Conservation (phyloP, 2,329 filamentous ascomycete species). For the Tolypocladium amazonense region DNA sequence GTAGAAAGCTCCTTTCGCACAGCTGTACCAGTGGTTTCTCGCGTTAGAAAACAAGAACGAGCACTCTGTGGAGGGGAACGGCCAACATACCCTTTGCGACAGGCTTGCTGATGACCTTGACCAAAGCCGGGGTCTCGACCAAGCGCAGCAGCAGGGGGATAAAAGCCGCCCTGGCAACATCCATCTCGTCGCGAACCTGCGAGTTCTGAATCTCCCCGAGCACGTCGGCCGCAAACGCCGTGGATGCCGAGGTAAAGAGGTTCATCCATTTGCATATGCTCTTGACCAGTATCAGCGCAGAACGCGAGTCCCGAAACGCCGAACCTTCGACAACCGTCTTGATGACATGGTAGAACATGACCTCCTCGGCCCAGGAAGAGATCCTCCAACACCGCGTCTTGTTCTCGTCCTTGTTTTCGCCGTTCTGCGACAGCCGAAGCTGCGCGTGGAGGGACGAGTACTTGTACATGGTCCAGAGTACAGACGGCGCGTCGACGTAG, state of each 20-base stretch:
- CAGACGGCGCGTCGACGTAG: slow-evolving; percentile 41
- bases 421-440: not conserved
- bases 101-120: slow-evolving; percentile 41
- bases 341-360: slow-evolving; percentile 85
- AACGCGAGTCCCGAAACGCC: slow-evolving; percentile 32
- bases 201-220: slow-evolving; percentile 33
- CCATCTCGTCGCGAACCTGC: slow-evolving; percentile 45
- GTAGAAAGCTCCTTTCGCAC: slow-evolving; percentile 38
- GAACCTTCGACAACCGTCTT: slow-evolving; percentile 62
- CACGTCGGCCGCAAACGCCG: slow-evolving; percentile 36
- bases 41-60: not conserved
- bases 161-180: slow-evolving; percentile 50
- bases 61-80: not conserved
- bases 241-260: slow-evolving; percentile 40
- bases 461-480: slow-evolving; percentile 44
- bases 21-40: slow-evolving; percentile 16
- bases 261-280: slow-evolving; percentile 49
- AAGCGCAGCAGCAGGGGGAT: slow-evolving; percentile 52
- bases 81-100: slow-evolving; percentile 37
- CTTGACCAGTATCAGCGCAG: slow-evolving; percentile 39
- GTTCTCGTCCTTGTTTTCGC: slow-evolving; percentile 9
- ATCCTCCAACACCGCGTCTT: slow-evolving; percentile 35
- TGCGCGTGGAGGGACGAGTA: slow-evolving; percentile 42
- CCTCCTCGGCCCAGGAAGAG: slow-evolving; percentile 65
- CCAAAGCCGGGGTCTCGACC: slow-evolving; percentile 46